Evolutionary conservation across 2,329 filamentous ascomycete genomes (phyloP).

Genomic region (Balansia obtecta): DNA sequence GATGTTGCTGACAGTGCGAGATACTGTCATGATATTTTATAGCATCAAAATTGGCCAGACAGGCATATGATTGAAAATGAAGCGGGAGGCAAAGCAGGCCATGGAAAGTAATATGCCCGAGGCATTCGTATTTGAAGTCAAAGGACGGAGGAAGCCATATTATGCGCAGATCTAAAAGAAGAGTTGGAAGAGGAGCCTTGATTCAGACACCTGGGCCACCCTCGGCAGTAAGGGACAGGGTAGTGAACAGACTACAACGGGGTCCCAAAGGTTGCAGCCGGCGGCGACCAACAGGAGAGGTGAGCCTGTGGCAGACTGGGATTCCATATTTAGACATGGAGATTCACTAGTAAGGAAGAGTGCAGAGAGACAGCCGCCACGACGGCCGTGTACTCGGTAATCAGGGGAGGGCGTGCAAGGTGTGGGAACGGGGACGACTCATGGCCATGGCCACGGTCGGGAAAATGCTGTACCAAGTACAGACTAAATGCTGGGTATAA

Average conservation of each 20-base stretch:
- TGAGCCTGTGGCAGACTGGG: slow-evolving; percentile 4
- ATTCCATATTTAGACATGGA: slow-evolving; percentile 4
- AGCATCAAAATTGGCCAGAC: background rate
- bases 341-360: slow-evolving; percentile 4
- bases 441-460: background rate
- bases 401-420: too few relatives aligned
- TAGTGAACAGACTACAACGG: background rate
- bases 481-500: too few relatives aligned
- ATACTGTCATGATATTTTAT: background rate
- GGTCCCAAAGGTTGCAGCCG: background rate
- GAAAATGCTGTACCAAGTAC: background rate
- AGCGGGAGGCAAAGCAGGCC: background rate
- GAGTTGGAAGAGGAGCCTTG: background rate
- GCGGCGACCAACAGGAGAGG: slow-evolving; percentile 6
- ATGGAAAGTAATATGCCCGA: background rate
- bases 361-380: background rate
- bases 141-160: background rate
- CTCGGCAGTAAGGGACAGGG: slow-evolving; percentile 1
- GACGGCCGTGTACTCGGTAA: background rate
- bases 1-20: background rate
- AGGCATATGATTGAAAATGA: background rate
- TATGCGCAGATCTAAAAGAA: background rate
- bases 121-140: background rate
- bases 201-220: slow-evolving; percentile 1
- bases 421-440: background rate